A percentile compares a stretch with the other conserved stretches of the same genome.
phyloP scores from a whole-genome alignment of 2,329 filamentous ascomycete genomes.

The Capronia coronata region DNA sequence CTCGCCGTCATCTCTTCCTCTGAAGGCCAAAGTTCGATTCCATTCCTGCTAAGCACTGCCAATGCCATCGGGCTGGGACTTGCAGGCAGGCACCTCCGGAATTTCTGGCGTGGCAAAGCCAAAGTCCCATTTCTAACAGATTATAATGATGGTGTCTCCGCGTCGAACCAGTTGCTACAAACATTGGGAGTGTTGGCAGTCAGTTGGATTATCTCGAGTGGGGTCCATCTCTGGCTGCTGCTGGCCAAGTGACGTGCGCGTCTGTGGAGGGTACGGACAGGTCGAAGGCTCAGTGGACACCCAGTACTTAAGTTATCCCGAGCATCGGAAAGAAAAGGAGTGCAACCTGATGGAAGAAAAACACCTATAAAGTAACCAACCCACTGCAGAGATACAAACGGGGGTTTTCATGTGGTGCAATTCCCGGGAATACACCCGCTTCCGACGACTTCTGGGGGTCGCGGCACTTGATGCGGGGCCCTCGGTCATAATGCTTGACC shows the following conservation, averaged over 20 bases:
- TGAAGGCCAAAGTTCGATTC: conserved; percentile 1
- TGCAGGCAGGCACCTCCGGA: conserved; percentile 14
- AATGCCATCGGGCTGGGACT: conserved; percentile 15
- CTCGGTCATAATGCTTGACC: too few species aligned
- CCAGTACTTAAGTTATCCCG: too few species aligned
- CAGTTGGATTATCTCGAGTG: conserved; percentile 11
- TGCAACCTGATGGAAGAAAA: too few species aligned
- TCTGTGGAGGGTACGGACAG: too few species aligned
- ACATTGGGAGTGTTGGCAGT: conserved; percentile 7
- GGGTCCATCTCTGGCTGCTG: conserved; percentile 15
- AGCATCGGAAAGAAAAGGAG: too few species aligned
- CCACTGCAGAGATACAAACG: too few species aligned
- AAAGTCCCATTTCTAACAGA: conserved; percentile 16
- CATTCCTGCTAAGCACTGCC: conserved; percentile 15
- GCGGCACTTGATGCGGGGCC: too few species aligned
- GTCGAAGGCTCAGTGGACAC: too few species aligned
- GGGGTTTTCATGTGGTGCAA: background rate
- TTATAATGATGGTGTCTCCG: conserved; percentile 20
- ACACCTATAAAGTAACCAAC: too few species aligned
- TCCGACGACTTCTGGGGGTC: conserved; percentile 12
- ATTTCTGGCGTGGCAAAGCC: conserved; percentile 20
- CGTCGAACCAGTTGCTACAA: conserved; percentile 15
- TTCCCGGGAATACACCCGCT: conserved; percentile 4
- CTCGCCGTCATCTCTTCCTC: conserved; percentile 13
- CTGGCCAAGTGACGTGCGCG: too few species aligned